phyloP scores from a whole-genome alignment of 768 basidiomycete species.

The Antrodiella citrinella region DNA sequence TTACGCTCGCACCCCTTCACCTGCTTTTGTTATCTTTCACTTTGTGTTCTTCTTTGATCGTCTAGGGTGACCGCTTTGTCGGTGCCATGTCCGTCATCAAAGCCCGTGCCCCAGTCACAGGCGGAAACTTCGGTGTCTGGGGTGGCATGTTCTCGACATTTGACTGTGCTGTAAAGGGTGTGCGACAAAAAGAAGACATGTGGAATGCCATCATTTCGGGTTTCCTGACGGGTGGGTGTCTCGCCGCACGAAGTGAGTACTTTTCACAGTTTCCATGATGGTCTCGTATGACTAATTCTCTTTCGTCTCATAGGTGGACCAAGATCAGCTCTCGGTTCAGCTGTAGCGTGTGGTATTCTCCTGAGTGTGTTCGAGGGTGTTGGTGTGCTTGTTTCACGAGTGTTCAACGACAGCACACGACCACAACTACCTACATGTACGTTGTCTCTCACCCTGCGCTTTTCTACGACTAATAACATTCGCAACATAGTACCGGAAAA shows the following conservation, averaged over 20 bases:
- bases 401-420: slow-evolving; percentile 77
- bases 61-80: slow-evolving; percentile 85
- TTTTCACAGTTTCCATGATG: slow-evolving; percentile 2
- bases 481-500: slow-evolving; percentile 40
- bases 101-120: slow-evolving; percentile 95
- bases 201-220: slow-evolving; percentile 99
- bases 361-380: slow-evolving; percentile 94
- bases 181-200: slow-evolving; percentile 94
- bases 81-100: slow-evolving; percentile 96
- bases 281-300: slow-evolving; percentile 1
- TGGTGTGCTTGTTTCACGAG: slow-evolving; percentile 83
- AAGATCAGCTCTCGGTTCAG: slow-evolving; percentile 83
- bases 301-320: slow-evolving; percentile 65
- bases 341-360: slow-evolving; percentile 91
- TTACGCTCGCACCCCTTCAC: background rate
- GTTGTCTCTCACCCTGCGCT: slow-evolving; percentile 17
- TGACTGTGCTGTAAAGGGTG: slow-evolving; percentile 96
- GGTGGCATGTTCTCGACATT: slow-evolving; percentile 99
- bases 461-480: no score
- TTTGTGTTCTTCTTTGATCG: background rate
- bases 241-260: slow-evolving; percentile 85
- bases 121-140: slow-evolving; percentile 94
- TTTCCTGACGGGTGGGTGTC: slow-evolving; percentile 95
- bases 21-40: no score
- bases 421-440: slow-evolving; percentile 74